phyloP scores from a whole-genome alignment of 2,329 filamentous ascomycete species.

The Dactylellina haptotyla region DNA sequence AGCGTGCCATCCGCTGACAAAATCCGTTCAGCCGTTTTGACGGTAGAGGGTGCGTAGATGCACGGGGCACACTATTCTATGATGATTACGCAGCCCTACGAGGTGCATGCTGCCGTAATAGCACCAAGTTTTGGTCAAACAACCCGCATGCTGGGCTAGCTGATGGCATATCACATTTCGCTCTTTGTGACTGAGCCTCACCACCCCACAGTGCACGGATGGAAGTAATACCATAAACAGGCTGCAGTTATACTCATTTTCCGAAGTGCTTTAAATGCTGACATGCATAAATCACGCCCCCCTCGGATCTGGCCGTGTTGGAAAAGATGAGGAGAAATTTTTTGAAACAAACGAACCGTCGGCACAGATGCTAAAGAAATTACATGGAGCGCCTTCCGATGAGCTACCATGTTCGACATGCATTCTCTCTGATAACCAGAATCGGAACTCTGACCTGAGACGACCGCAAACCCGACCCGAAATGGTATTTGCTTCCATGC shows the following conservation, averaged over 20 bases:
- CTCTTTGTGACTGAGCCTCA: slow-evolving; percentile 33
- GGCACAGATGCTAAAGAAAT: too few species aligned
- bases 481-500: background rate
- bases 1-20: slow-evolving; percentile 8
- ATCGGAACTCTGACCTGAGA: too few species aligned
- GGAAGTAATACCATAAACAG: slow-evolving; percentile 26
- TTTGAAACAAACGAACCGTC: too few species aligned
- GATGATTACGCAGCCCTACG: slow-evolving; percentile 40
- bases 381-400: slow-evolving; percentile 14
- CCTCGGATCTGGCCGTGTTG: too few species aligned
- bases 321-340: too few species aligned
- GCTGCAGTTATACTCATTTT: slow-evolving; percentile 13
- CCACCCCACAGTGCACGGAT: slow-evolving; percentile 10
- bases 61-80: background rate
- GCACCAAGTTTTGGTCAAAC: background rate
- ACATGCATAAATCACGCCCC: slow-evolving; percentile 39
- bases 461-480: background rate
- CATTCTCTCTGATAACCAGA: too few species aligned
- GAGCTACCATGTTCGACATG: too few species aligned
- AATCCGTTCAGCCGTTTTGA: slow-evolving; percentile 1
- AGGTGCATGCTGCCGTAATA: slow-evolving; percentile 24
- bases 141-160: background rate
- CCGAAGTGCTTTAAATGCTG: slow-evolving; percentile 36
- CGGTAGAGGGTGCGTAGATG: slow-evolving; percentile 3
- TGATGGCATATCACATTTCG: background rate